Evolutionary conservation across 179 eudicot species (phyloP).

Genomic region (Kewa caespitosa): DNA sequence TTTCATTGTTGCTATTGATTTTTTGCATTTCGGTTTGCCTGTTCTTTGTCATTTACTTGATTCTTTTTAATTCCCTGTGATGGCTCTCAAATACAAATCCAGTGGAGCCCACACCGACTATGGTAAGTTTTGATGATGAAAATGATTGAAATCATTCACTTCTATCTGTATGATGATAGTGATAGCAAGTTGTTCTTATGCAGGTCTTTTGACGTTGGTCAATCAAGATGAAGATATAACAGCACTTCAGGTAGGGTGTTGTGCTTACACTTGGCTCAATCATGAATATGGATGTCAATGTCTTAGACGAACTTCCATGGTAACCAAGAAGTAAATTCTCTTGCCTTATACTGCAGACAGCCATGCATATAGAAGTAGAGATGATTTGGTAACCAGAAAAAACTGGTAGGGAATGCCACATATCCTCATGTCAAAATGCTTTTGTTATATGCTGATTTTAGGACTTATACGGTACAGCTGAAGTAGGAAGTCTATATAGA

Average conservation of each 20-base stretch:
- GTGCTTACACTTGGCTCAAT: background rate
- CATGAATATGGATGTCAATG: background rate
- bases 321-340: background rate
- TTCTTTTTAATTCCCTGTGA: constrained; percentile 21
- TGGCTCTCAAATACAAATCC: constrained; percentile 26
- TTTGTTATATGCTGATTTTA: too few species aligned
- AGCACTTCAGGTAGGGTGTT: constrained; percentile 69
- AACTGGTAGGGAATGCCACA: too few species aligned
- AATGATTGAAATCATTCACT: background rate
- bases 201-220: constrained; percentile 85
- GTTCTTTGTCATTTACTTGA: constrained; percentile 9
- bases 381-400: background rate
- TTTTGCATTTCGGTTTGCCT: constrained; percentile 7
- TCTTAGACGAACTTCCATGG: background rate
- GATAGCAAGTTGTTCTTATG: constrained; percentile 15
- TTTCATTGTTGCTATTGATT: background rate
- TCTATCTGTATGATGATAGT: background rate
- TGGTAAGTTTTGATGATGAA: constrained; percentile 45
- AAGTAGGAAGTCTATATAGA: too few species aligned
- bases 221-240: constrained; percentile 86
- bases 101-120: constrained; percentile 98
- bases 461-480: too few species aligned
- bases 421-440: too few species aligned
- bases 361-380: background rate
- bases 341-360: background rate